phyloP scores from a whole-genome alignment of 1,284 basidiomycete genomes.

The Ganoderma sinense region DNA sequence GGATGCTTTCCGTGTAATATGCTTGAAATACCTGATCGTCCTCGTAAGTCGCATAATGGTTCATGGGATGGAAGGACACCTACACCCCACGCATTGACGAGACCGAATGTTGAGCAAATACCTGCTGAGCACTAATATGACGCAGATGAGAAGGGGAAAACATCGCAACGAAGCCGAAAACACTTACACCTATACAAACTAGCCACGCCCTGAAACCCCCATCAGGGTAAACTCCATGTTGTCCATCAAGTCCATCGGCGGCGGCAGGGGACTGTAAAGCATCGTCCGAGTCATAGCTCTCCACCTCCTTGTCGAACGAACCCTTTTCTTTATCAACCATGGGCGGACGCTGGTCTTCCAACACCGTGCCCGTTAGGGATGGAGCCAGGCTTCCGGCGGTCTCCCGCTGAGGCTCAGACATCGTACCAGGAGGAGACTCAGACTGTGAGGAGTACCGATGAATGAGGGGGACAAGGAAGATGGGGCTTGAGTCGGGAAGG shows the following conservation, averaged over 20 bases:
- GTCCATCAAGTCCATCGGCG: neutral
- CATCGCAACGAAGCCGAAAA: neutral
- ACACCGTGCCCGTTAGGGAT: neutral
- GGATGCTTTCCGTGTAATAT: slow-evolving; percentile 48
- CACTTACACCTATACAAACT: slow-evolving; percentile 46
- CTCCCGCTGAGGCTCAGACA: neutral
- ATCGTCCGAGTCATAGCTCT: neutral
- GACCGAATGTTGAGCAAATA: slow-evolving; percentile 45
- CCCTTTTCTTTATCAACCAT: neutral
- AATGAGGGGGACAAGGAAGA: neutral
- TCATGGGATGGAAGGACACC: slow-evolving; percentile 21
- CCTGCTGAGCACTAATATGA: neutral
- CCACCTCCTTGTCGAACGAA: neutral
- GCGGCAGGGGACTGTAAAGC: neutral
- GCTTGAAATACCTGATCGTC: slow-evolving; percentile 51
- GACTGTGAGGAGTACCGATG: neutral
- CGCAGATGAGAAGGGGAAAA: neutral
- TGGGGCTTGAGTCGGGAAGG: neutral
- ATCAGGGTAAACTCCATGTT: slow-evolving; percentile 38
- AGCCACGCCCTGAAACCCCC: slow-evolving; percentile 51
- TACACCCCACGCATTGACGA: slow-evolving; percentile 52
- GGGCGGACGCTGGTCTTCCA: neutral
- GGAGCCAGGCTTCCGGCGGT: neutral
- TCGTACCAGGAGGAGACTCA: neutral
- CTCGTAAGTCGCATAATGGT: neutral